These are phyloP conservation scores for Raffaelea deltoideospora DNA, from an alignment of 2,329 filamentous ascomycete genomes.

Conservation along the genomic window DNA sequence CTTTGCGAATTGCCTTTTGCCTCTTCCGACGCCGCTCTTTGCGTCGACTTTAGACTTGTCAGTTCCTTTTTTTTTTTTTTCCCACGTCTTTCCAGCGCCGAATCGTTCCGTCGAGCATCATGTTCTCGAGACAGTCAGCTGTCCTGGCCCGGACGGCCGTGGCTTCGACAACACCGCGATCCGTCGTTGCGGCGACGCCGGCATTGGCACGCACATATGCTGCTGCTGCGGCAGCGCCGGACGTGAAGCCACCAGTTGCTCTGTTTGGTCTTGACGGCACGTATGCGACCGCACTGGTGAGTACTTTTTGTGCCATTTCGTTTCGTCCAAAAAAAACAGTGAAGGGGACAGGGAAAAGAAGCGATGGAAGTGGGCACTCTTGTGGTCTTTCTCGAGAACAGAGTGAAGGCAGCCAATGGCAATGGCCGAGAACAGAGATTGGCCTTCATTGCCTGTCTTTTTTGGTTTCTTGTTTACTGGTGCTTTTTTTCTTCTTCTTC, in stretches of 20 bases:
- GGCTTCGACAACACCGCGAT: constrained; percentile 29
- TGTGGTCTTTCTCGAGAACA: no score
- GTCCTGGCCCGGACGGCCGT: constrained; percentile 39
- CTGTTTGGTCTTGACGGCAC: constrained; percentile 95
- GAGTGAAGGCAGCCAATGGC: no score
- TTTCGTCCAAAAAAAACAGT: no score
- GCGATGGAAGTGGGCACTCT: no score
- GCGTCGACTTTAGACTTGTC: background rate
- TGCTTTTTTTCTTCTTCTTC: no score
- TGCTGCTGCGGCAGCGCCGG: constrained; percentile 50
- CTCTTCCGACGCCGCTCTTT: no score
- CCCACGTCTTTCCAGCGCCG: constrained; percentile 9
- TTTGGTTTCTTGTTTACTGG: background rate
- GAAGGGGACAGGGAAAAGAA: no score
- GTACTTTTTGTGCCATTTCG: constrained; percentile 16
- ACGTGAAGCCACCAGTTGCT: constrained; percentile 70
- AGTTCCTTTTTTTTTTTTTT: constrained; percentile 1
- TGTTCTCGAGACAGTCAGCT: constrained; percentile 43
- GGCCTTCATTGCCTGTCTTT: background rate
- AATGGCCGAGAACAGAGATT: no score
- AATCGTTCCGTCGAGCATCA: constrained; percentile 18
- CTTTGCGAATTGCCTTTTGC: constrained; percentile 4
- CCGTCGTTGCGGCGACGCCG: constrained; percentile 45
- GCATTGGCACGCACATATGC: constrained; percentile 79
- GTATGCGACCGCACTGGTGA: constrained; percentile 96